A percentile compares a stretch with the other conserved stretches of the same genome.
phyloP scores from a whole-genome alignment of 768 basidiomycete species.

The Rhizopogon salebrosus region DNA sequence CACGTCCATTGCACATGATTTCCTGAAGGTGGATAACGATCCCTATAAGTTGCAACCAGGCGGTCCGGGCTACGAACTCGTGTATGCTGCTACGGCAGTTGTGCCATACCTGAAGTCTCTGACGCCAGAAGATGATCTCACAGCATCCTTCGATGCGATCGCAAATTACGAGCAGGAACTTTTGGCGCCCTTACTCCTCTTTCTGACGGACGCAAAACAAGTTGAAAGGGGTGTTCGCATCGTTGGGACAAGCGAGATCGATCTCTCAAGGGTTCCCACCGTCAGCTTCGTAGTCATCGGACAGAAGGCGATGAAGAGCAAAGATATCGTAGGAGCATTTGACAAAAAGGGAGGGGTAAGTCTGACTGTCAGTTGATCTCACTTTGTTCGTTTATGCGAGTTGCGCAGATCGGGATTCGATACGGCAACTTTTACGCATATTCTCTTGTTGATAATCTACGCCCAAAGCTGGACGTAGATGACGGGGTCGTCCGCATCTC shows the following conservation, averaged over 20 bases:
- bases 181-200: conserved; percentile 48
- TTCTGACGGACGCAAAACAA: conserved; percentile 45
- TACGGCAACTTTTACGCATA: conserved; percentile 80
- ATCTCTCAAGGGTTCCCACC: conserved; percentile 53
- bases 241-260: conserved; percentile 52
- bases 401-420: conserved; percentile 63
- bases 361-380: conserved; percentile 6
- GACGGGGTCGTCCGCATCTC: conserved; percentile 75
- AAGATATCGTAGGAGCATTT: conserved; percentile 58
- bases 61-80: conserved; percentile 70
- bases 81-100: conserved; percentile 55
- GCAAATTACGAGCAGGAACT: conserved; percentile 57
- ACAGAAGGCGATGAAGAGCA: conserved; percentile 49
- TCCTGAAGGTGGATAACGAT: conserved; percentile 42
- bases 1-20: conserved; percentile 62
- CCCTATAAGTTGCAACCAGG: conserved; percentile 68
- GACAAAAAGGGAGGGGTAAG: conserved; percentile 61
- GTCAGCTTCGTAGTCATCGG: conserved; percentile 68
- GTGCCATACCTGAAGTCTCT: conserved; percentile 61
- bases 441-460: conserved; percentile 46
- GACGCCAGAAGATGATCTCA: conserved; percentile 41
- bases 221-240: conserved; percentile 57
- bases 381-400: not conserved
- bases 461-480: conserved; percentile 50
- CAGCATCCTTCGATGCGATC: conserved; percentile 51